Evolutionary conservation across 345 rosid species (phyloP).

Genomic region (Hibiscus tridactylites): DNA sequence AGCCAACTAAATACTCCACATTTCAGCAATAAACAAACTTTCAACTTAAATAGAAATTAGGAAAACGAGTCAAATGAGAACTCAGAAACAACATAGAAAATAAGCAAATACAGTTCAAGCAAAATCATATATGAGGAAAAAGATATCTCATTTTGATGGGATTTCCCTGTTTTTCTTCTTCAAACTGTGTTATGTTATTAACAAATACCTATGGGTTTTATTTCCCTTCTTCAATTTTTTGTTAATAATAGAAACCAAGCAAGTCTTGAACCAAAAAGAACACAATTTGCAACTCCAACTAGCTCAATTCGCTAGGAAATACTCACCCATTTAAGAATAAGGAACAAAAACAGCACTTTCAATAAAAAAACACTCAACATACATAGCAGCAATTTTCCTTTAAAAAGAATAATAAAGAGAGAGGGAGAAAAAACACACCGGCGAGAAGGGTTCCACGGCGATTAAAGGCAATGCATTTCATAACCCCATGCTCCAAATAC

Average conservation of each 20-base stretch:
- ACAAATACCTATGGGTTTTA: neutral
- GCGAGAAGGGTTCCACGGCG: conserved; percentile 95
- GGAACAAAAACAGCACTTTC: neutral
- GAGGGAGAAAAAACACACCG: conserved; percentile 29
- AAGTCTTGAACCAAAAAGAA: neutral
- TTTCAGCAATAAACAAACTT: no score
- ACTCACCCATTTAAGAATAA: neutral
- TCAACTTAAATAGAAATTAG: neutral
- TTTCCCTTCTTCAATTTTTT: neutral
- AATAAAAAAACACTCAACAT: neutral
- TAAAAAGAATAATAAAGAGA: neutral
- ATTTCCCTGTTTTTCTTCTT: neutral
- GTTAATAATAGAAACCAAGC: neutral
- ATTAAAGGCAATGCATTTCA: conserved; percentile 68
- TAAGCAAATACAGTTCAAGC: neutral
- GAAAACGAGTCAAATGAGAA: neutral
- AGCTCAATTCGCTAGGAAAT: neutral
- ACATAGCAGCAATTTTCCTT: neutral
- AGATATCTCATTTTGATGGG: neutral
- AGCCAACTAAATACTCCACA: neutral
- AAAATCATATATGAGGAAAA: neutral
- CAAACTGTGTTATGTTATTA: neutral
- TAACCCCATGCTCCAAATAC: conserved; percentile 86
- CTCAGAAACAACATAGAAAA: neutral
- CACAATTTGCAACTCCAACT: neutral